A percentile compares a stretch with the other conserved stretches of the same genome.
These are phyloP conservation scores for Aspergillus neoniger DNA, from an alignment of 2,329 filamentous ascomycete species.

Conservation along the genomic window DNA sequence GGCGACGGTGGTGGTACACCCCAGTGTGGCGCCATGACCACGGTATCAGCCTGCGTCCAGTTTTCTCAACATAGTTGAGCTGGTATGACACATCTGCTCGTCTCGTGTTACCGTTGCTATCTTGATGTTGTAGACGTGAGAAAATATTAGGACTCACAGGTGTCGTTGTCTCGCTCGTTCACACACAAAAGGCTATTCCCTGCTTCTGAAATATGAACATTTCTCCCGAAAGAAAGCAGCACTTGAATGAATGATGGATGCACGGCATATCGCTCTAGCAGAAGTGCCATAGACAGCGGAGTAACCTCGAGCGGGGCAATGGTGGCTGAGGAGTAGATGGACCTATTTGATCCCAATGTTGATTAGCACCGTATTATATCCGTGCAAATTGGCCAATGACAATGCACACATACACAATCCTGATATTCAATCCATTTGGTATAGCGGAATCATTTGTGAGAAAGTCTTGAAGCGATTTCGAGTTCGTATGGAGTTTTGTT, in stretches of 20 bases:
- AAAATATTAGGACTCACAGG: neutral
- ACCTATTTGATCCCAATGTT: neutral
- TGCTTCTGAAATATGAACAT: neutral
- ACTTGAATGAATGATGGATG: neutral
- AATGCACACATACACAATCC: neutral
- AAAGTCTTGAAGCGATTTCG: neutral
- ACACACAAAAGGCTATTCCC: neutral
- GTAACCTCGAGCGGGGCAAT: neutral
- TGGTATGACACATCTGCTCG: neutral
- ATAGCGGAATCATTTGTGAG: neutral
- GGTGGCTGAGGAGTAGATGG: neutral
- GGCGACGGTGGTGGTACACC: neutral
- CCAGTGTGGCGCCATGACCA: slow-evolving; percentile 1
- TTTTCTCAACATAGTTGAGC: neutral
- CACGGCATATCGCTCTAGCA: neutral
- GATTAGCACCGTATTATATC: neutral
- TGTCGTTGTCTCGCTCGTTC: neutral
- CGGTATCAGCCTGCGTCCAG: neutral
- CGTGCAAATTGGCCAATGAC: neutral
- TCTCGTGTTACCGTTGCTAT: neutral
- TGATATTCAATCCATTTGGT: neutral
- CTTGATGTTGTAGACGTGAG: too few species aligned
- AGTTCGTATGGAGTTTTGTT: neutral
- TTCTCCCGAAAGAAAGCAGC: neutral
- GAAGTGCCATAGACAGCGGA: neutral